Evolutionary conservation across 1,139 yeast species (phyloP), one percentile per base, ranked within the genome.

Genomic region (Yamadazyma taylorii): DNA sequence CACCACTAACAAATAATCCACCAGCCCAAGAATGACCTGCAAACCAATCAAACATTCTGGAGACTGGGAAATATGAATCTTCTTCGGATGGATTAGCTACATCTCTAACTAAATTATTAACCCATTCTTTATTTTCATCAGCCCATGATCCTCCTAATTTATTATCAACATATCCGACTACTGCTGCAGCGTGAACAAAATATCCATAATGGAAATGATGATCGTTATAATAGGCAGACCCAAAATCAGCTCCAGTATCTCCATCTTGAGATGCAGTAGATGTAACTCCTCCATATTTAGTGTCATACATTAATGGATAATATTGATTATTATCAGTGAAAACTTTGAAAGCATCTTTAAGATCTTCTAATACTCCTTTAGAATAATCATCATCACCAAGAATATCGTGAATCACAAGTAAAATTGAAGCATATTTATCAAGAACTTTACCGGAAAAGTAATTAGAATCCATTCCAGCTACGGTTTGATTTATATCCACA

Each of bases 11-110:
- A 52, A 78, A 81, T 45, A 85, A 64, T 13, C 95, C 95, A 40
- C 77, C 77, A 6, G 95, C 94, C 89, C 92, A 85, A 2, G 94
- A 83, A 58, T 86, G 95, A 23, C 95, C 95, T 32, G 73, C 72
- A 62, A 63, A 86, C 87, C 86, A 86, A 57, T 85, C 92, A 60
- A 85, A 86, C 72, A 73, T 74, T 55, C 95, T 74, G 33, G 77
- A 83, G 12, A 79, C 85, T 3, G 95, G 95, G 79, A 84, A 86
- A 55, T 73, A 74, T 2, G 66, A 38, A 55, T 85, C 94, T 3
- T 65, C 66, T 23, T 40, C 57, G 40, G 81, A 74, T 23, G 89
- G 94, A 51, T 85, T 85, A 26, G 90, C 88, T 38, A 82, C 88
- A 55, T 85, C 94, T 56, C 94, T 75, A 29, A 85, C 69, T 79